Evolutionary conservation across 768 basidiomycete genomes (phyloP), one percentile per base, ranked within the genome.

Genomic region (Collybia nuda): DNA sequence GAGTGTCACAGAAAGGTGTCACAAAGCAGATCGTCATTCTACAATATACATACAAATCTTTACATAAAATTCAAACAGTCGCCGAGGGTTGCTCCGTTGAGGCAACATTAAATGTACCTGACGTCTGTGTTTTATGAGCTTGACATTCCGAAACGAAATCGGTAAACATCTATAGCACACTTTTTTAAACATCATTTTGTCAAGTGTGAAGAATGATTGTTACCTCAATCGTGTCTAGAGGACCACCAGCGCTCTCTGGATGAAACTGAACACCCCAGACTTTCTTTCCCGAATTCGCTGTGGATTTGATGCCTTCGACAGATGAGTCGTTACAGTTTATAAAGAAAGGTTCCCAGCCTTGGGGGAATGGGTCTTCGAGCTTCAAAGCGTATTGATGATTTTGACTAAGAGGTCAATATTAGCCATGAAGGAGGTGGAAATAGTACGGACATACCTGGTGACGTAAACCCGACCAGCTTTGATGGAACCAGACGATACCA

Each of bases 261-360:
- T 99, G 97, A 85, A 98, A 99, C 64, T 99, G 97, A 18, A 98
- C 96, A 58, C 96, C 97, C 93, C 94, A 98, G 24, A 98, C 80
- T 56, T 84, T 86, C 74, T 87, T 93, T 47, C 93, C 93, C 19
- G 93, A 94, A 8, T 86, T 88, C 0, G 74, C 63, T 1, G 97
- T 97, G 15, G 93, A 95, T 72, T 94, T 98, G 79, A 98, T 97
- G 35, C 97, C 97, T 66, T 98, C 97, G 14, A 98, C 94, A 1
- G 93, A 97, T 14, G 96, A 98, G 71, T 98, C 96, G 63, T 98
- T 98, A 73, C 93, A 97, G 72, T 98, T 99, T 76, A 98, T 96
- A 78, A 99, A 99, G 81, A 96, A 98, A 0, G 96, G 96, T 59
- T 96, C 93, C 94, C 93, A 99, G 15, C 94, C 97, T 51, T 79